These are phyloP conservation scores for Paraphaeosphaeria minitans DNA, from an alignment of 2,329 filamentous ascomycete genomes.

Conservation along the genomic window DNA sequence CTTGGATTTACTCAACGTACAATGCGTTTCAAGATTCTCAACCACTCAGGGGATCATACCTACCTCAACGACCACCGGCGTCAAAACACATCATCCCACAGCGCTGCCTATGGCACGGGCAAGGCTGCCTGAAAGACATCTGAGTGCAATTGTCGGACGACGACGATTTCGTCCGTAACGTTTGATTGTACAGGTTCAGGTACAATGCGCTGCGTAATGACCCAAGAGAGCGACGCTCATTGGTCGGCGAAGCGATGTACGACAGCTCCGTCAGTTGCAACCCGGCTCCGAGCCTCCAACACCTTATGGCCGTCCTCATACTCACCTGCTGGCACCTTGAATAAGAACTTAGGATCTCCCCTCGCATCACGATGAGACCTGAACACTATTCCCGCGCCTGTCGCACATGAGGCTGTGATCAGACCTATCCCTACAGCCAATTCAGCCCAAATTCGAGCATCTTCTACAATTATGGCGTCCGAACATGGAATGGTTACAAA, in stretches of 20 bases:
- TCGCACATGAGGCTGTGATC: background rate
- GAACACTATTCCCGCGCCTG: background rate
- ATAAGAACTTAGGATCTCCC: background rate
- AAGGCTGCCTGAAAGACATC: too few relatives aligned
- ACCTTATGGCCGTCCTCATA: background rate
- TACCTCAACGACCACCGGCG: too few relatives aligned
- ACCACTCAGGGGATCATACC: too few relatives aligned
- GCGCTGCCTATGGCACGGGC: too few relatives aligned
- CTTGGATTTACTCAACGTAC: too few relatives aligned
- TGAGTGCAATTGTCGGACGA: background rate
- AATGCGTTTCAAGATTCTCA: too few relatives aligned
- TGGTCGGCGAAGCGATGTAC: constrained; percentile 13
- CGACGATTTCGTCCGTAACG: background rate
- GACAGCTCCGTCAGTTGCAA: constrained; percentile 5
- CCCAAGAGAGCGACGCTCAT: background rate
- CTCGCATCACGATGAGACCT: background rate
- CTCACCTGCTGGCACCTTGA: background rate
- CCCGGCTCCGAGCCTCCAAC: constrained; percentile 5
- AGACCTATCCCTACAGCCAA: background rate
- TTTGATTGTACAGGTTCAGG: background rate
- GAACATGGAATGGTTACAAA: constrained; percentile 4
- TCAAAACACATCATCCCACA: too few relatives aligned
- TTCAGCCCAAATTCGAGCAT: background rate
- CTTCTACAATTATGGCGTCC: background rate
- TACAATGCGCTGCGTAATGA: background rate